Percentiles rank a stretch among this genome's conserved stretches.
Conservation (phyloP, 257 asterid genomes). For the Anisodus tanguticus region DNA sequence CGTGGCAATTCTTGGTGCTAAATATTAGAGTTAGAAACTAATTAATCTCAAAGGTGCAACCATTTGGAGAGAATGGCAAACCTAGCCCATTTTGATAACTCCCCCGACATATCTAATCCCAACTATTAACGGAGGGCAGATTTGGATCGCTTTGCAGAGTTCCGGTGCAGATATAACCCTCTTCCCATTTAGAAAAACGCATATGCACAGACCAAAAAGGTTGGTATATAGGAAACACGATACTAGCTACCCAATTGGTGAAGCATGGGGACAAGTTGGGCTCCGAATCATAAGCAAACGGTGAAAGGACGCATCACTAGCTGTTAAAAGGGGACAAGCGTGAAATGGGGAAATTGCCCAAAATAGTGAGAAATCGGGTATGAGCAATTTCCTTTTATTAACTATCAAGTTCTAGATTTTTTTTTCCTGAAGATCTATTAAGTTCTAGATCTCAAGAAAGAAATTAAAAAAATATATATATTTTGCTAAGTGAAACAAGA, state of each 20-base stretch:
- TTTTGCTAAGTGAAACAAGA: slow-evolving; percentile 17
- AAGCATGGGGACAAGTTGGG: neutral
- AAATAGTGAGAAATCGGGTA: neutral
- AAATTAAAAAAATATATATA: neutral
- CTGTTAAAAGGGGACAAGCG: neutral
- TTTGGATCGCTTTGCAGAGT: neutral
- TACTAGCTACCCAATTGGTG: slow-evolving; percentile 17
- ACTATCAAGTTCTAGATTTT: neutral
- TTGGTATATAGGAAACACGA: neutral
- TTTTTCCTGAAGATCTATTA: neutral
- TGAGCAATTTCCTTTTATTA: neutral
- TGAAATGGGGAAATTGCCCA: neutral
- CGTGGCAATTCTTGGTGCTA: too few relatives aligned
- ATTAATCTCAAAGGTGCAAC: too few relatives aligned
- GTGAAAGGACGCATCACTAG: neutral
- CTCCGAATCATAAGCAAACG: neutral
- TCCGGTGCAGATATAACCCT: slow-evolving; percentile 2
- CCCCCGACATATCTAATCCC: too few relatives aligned
- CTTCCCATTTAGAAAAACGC: neutral
- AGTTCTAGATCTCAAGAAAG: slow-evolving; percentile 1
- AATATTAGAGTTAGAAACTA: too few relatives aligned
- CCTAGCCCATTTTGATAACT: too few relatives aligned
- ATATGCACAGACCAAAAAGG: neutral
- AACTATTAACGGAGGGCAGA: neutral
- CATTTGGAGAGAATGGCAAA: too few relatives aligned